Evolutionary conservation across 2,329 filamentous ascomycete species (phyloP).

Genomic region (Pseudogymnoascus sp.): DNA sequence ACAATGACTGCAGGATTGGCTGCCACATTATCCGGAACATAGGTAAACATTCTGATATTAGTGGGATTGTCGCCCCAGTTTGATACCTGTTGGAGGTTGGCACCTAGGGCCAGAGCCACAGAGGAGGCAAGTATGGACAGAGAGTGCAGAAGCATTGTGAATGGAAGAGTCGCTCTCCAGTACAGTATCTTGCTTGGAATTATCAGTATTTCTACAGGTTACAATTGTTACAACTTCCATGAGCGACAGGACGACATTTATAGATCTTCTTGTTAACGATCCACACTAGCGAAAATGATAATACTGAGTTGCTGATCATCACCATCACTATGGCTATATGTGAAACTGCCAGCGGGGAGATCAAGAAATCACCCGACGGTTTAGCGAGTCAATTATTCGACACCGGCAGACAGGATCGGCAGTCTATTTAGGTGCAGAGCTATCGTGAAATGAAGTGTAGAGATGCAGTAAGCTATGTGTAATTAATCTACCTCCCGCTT

Average conservation of each 20-base stretch:
- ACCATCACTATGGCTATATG: neutral
- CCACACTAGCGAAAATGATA: neutral
- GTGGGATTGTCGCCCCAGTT: slow-evolving; percentile 34
- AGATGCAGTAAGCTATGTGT: too few relatives aligned
- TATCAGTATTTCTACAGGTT: neutral
- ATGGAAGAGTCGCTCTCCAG: neutral
- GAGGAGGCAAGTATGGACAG: neutral
- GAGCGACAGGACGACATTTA: neutral
- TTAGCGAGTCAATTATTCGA: neutral
- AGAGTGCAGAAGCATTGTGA: neutral
- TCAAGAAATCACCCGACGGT: neutral
- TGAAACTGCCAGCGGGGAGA: neutral
- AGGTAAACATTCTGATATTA: slow-evolving; percentile 36
- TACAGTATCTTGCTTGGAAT: neutral
- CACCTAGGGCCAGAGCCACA: neutral
- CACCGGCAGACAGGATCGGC: neutral
- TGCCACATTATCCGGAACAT: slow-evolving; percentile 37
- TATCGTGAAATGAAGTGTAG: neutral
- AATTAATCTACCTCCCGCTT: neutral
- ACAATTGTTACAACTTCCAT: neutral
- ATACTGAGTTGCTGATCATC: neutral
- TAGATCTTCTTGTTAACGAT: neutral
- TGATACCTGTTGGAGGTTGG: slow-evolving; percentile 24
- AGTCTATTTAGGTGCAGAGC: neutral
- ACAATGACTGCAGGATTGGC: slow-evolving; percentile 43